phyloP scores from a whole-genome alignment of 2,329 filamentous ascomycete species.

The Cladosporium sphaerospermum region DNA sequence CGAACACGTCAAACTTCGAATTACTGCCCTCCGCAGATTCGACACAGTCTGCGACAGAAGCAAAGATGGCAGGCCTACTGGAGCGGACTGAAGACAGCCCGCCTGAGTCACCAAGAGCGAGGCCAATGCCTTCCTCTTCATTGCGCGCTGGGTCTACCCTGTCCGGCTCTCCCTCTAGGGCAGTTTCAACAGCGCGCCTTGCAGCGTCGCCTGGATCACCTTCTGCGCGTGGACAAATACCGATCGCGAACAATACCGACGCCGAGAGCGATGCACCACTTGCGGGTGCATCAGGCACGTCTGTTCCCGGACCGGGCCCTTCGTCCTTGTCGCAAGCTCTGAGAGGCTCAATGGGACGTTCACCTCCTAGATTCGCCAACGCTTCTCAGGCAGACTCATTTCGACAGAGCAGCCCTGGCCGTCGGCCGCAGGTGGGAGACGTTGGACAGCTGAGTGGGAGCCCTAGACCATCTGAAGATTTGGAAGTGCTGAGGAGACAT shows the following conservation, averaged over 20 bases:
- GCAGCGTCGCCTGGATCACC: conserved; percentile 24
- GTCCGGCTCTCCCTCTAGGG: conserved; percentile 38
- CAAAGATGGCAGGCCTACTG: conserved; percentile 6
- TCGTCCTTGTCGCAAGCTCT: conserved; percentile 87
- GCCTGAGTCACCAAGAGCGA: neutral
- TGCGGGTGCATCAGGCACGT: conserved; percentile 49
- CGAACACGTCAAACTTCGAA: neutral
- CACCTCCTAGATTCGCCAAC: conserved; percentile 55
- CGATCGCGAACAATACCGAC: neutral
- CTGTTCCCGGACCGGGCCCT: conserved; percentile 68
- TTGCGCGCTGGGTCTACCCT: conserved; percentile 11
- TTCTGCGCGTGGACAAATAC: conserved; percentile 16
- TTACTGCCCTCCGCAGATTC: neutral
- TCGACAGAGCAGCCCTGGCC: conserved; percentile 34
- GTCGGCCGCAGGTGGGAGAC: conserved; percentile 55
- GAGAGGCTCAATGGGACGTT: conserved; percentile 64
- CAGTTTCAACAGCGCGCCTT: conserved; percentile 33
- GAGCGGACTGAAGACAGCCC: neutral
- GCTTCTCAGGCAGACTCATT: conserved; percentile 9
- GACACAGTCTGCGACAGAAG: neutral
- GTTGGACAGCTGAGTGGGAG: conserved; percentile 38
- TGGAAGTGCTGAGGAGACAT: conserved; percentile 86
- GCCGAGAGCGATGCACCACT: conserved; percentile 53
- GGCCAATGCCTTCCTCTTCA: conserved; percentile 4
- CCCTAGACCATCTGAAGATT: conserved; percentile 69